Percentiles rank a stretch among this genome's conserved stretches.
phyloP scores from a whole-genome alignment of 192 early-diverging fungal species.

The Powellomyces hirtus region DNA sequence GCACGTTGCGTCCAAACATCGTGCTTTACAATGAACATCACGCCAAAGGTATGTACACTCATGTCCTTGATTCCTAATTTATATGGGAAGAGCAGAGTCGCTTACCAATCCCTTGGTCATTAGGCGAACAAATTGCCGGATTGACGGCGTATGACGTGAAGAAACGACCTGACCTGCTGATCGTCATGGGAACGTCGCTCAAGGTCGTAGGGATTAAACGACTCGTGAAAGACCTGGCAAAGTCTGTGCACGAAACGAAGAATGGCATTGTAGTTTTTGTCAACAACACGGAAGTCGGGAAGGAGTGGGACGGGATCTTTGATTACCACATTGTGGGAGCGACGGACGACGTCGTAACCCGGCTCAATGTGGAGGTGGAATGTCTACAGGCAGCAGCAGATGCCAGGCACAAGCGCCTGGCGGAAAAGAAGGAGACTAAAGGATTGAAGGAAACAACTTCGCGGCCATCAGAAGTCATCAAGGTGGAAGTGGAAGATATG shows the following conservation, averaged over 20 bases:
- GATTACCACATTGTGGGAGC: constrained; percentile 74
- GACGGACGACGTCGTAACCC: constrained; percentile 53
- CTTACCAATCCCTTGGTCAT: not conserved
- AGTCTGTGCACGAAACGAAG: constrained; percentile 21
- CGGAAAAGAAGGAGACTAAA: not conserved
- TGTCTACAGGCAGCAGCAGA: constrained; percentile 7
- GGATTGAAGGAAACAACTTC: not conserved
- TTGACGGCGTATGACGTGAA: constrained; percentile 31
- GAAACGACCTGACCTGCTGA: constrained; percentile 66
- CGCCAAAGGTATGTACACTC: constrained; percentile 47
- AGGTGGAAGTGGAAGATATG: not conserved
- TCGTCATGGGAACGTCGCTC: constrained; percentile 88
- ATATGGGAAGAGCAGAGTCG: not conserved
- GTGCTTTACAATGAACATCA: constrained; percentile 96
- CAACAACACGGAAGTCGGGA: constrained; percentile 63
- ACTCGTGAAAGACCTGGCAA: constrained; percentile 72
- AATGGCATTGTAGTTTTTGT: constrained; percentile 62
- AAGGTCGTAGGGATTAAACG: constrained; percentile 76
- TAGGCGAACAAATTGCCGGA: constrained; percentile 49
- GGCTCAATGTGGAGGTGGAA: constrained; percentile 24
- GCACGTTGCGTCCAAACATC: constrained; percentile 86
- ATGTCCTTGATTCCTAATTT: not conserved
- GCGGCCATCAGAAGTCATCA: too few species aligned
- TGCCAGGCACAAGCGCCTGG: not conserved
- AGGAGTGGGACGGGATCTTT: constrained; percentile 78